Conservation (phyloP, 2,329 filamentous ascomycete species). For the Fusarium coffeatum region DNA sequence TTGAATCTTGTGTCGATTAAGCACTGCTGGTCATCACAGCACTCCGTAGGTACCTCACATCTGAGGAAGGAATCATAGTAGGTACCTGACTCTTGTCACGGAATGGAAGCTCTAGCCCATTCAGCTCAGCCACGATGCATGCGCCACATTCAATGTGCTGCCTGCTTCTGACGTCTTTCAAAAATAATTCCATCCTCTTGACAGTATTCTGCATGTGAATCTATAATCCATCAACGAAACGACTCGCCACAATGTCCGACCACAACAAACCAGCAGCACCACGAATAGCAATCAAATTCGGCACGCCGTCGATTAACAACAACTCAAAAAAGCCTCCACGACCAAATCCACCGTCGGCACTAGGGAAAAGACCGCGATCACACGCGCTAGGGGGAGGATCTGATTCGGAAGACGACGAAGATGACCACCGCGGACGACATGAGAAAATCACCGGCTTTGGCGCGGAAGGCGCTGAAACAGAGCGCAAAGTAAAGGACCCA, state of each 20-base stretch:
- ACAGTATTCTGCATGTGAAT: neutral
- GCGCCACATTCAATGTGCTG: constrained; percentile 11
- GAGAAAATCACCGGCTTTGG: constrained; percentile 65
- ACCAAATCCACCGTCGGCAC: constrained; percentile 54
- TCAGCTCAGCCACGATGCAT: neutral
- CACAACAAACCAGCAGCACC: constrained; percentile 46
- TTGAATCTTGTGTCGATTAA: neutral
- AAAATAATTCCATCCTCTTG: constrained; percentile 9
- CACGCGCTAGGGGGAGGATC: constrained; percentile 57
- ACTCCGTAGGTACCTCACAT: neutral
- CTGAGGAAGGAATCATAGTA: too few species aligned
- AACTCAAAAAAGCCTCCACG: constrained; percentile 48
- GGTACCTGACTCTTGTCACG: neutral
- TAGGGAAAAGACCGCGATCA: constrained; percentile 62
- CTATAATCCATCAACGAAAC: constrained; percentile 1
- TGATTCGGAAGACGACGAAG: constrained; percentile 56
- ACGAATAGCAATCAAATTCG: constrained; percentile 64
- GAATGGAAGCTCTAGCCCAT: neutral
- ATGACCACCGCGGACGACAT: constrained; percentile 50
- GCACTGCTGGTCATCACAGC: neutral
- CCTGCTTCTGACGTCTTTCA: constrained; percentile 27
- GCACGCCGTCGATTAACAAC: constrained; percentile 47
- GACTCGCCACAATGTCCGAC: constrained; percentile 33
- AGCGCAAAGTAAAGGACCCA: constrained; percentile 48
- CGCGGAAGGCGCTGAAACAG: constrained; percentile 57